These are phyloP conservation scores for Gamsiella multidivaricata DNA, from an alignment of 192 early-diverging fungal species.

Conservation along the genomic window DNA sequence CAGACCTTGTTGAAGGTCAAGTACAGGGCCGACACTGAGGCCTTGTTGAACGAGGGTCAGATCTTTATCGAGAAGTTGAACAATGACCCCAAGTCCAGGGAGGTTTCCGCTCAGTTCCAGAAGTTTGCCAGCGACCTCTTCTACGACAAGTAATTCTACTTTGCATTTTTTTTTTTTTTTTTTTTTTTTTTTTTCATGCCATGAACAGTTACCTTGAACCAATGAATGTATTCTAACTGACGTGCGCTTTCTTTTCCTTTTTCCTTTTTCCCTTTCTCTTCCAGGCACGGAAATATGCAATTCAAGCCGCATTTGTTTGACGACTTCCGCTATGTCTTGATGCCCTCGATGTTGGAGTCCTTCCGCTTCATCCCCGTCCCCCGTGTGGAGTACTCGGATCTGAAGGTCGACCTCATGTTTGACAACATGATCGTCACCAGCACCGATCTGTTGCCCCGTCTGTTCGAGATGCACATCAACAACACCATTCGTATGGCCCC, in stretches of 20 bases:
- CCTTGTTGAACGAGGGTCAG: slow-evolving; percentile 24
- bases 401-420: slow-evolving; percentile 54
- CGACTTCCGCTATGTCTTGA: slow-evolving; percentile 52
- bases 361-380: slow-evolving; percentile 59
- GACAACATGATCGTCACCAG: slow-evolving; percentile 57
- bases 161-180: neutral
- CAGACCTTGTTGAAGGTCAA: slow-evolving; percentile 25
- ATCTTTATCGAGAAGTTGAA: slow-evolving; percentile 33
- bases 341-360: slow-evolving; percentile 56
- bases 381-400: slow-evolving; percentile 58
- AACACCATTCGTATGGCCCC: slow-evolving; percentile 53
- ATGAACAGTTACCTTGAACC: neutral
- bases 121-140: slow-evolving; percentile 50
- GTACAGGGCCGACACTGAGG: slow-evolving; percentile 37
- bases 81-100: slow-evolving; percentile 33
- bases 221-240: neutral
- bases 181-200: neutral
- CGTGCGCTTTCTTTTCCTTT: neutral
- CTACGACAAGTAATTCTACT: slow-evolving; percentile 40
- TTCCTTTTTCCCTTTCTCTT: neutral
- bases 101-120: slow-evolving; percentile 37
- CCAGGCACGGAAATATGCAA: slow-evolving; percentile 45
- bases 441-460: slow-evolving; percentile 49
- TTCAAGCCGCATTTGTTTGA: slow-evolving; percentile 60
- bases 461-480: slow-evolving; percentile 51